Evolutionary conservation across 768 basidiomycete species (phyloP).

Genomic region (Tephrocybe sp.): DNA sequence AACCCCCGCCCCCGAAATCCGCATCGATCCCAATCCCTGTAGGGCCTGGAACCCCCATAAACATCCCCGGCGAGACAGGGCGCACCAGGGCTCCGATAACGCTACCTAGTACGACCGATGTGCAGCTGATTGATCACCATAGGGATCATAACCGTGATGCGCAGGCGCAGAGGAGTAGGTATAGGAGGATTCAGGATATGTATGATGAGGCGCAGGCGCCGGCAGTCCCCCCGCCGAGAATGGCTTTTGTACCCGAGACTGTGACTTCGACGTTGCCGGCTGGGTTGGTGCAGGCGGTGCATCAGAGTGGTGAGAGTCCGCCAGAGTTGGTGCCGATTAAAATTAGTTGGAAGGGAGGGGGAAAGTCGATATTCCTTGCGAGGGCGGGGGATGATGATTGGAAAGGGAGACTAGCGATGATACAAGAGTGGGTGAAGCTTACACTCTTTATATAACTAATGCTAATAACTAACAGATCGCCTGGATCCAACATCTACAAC

Average conservation of each 20-base stretch:
- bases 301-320: slow-evolving; percentile 2
- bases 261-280: slow-evolving; percentile 64
- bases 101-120: slow-evolving; percentile 27
- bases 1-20: slow-evolving; percentile 26
- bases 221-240: slow-evolving; percentile 1
- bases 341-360: slow-evolving; percentile 67
- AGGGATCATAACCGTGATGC: slow-evolving; percentile 19
- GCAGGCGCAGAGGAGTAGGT: slow-evolving; percentile 11
- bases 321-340: slow-evolving; percentile 39
- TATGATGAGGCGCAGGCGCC: slow-evolving; percentile 30
- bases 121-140: slow-evolving; percentile 19
- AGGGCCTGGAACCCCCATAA: slow-evolving; percentile 10
- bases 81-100: slow-evolving; percentile 22
- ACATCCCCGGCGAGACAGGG: slow-evolving; percentile 24
- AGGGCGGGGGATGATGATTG: slow-evolving; percentile 75
- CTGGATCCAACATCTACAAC: slow-evolving; percentile 28
- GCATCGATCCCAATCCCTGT: slow-evolving; percentile 39
- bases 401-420: slow-evolving; percentile 68
- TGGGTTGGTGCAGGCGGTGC: slow-evolving; percentile 34
- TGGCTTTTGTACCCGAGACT: slow-evolving; percentile 49
- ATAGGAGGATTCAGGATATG: slow-evolving; percentile 41
- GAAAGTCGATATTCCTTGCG: slow-evolving; percentile 61
- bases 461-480: slow-evolving; percentile 23
- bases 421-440: slow-evolving; percentile 49
- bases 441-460: slow-evolving; percentile 4